Conservation (phyloP, 1,284 basidiomycete genomes). For the Austroboletus olivaceoglutinosus region DNA sequence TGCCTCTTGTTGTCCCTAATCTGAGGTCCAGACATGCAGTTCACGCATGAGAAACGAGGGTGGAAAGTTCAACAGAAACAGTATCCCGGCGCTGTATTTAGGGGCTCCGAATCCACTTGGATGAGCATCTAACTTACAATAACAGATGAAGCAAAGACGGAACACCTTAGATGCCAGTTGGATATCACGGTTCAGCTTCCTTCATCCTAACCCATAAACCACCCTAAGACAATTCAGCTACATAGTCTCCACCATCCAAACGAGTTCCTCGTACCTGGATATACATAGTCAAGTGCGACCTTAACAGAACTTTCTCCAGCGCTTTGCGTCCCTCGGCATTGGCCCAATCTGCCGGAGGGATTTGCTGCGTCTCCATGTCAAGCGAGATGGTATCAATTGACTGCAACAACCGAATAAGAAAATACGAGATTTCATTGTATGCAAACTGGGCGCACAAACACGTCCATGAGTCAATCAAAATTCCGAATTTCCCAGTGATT, state of each 20-base stretch:
- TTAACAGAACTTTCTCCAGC: slow-evolving; percentile 27
- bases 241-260: not conserved
- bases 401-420: slow-evolving; percentile 41
- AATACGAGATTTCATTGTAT: slow-evolving; percentile 40
- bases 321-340: slow-evolving; percentile 22
- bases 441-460: slow-evolving; percentile 33
- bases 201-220: slow-evolving; percentile 30
- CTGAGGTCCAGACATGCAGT: too few species aligned
- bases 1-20: too few species aligned
- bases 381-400: slow-evolving; percentile 34
- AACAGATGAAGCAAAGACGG: not conserved
- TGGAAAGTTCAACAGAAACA: too few species aligned
- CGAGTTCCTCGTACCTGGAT: slow-evolving; percentile 20
- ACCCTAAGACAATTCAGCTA: slow-evolving; percentile 6
- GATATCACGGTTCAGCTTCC: slow-evolving; percentile 8
- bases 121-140: not conserved
- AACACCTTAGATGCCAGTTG: not conserved
- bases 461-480: too few species aligned
- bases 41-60: too few species aligned
- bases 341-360: slow-evolving; percentile 31
- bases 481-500: not conserved
- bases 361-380: slow-evolving; percentile 29
- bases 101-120: too few species aligned
- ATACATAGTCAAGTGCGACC: slow-evolving; percentile 53
- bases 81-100: too few species aligned